Percentiles rank a stretch among this genome's conserved stretches.
These are phyloP conservation scores for Kockovaella imperatae DNA, from an alignment of 768 basidiomycete genomes.

Conservation along the genomic window DNA sequence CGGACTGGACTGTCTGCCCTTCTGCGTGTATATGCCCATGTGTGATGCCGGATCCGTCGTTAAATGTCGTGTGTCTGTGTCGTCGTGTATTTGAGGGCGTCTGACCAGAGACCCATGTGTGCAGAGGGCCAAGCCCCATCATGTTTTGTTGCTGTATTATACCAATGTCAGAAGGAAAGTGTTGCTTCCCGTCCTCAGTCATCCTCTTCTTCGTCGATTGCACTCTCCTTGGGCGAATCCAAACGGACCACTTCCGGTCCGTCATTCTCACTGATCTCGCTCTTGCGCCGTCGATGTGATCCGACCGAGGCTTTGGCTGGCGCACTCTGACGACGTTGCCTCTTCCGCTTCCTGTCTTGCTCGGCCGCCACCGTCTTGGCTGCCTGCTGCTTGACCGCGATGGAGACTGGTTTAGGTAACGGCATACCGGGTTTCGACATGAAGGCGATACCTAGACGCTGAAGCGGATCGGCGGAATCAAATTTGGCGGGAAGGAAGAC, in stretches of 20 bases:
- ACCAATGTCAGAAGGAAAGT: too few relatives aligned
- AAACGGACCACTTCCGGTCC: too few relatives aligned
- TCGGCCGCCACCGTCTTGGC: background rate
- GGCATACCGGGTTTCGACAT: slow-evolving; percentile 31
- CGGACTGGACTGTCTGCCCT: too few relatives aligned
- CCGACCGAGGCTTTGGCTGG: slow-evolving; percentile 6
- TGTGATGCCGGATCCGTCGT: too few relatives aligned
- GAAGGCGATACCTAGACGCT: slow-evolving; percentile 33
- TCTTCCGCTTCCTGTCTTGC: slow-evolving; percentile 18
- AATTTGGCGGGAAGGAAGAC: slow-evolving; percentile 41
- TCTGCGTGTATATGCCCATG: too few relatives aligned
- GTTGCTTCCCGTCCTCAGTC: too few relatives aligned
- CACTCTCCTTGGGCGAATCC: too few relatives aligned
- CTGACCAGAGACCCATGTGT: too few relatives aligned
- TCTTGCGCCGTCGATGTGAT: background rate
- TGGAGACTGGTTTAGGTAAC: background rate
- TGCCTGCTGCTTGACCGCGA: background rate
- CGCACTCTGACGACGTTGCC: slow-evolving; percentile 28
- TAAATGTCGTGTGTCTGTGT: background rate
- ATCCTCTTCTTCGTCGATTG: too few relatives aligned
- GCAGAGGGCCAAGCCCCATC: too few relatives aligned
- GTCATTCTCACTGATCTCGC: too few relatives aligned
- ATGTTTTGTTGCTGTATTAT: too few relatives aligned
- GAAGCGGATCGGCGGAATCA: slow-evolving; percentile 29
- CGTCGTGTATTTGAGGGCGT: background rate